Percentiles rank a stretch among this genome's conserved stretches.
These are phyloP conservation scores for Ustilago xerochloae DNA, from an alignment of 1,284 basidiomycete species.

Conservation along the genomic window DNA sequence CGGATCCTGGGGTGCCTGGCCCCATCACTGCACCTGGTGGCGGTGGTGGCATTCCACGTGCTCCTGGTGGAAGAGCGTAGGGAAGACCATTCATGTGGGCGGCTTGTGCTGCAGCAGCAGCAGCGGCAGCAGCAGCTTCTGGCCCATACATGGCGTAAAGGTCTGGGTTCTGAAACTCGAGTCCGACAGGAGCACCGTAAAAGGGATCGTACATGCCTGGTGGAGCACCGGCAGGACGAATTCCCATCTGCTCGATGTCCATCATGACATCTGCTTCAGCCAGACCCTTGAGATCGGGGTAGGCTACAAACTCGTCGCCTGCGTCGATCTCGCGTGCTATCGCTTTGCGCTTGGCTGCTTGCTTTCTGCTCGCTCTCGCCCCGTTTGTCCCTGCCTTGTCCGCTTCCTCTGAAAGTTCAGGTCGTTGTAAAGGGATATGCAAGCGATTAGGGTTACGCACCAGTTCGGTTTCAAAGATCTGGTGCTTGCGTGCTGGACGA, in stretches of 20 bases:
- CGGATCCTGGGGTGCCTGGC: slow-evolving; percentile 25
- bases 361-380: slow-evolving; percentile 20
- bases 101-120: slow-evolving; percentile 32
- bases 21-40: slow-evolving; percentile 44
- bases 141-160: slow-evolving; percentile 47
- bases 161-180: slow-evolving; percentile 44
- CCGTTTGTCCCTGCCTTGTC: slow-evolving; percentile 11
- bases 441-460: slow-evolving; percentile 57
- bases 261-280: slow-evolving; percentile 61
- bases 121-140: slow-evolving; percentile 39
- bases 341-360: slow-evolving; percentile 41
- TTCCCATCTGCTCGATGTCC: slow-evolving; percentile 66
- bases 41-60: slow-evolving; percentile 24
- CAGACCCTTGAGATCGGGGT: slow-evolving; percentile 63
- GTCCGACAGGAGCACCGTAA: slow-evolving; percentile 25
- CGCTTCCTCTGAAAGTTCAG: background rate
- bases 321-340: slow-evolving; percentile 35
- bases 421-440: slow-evolving; percentile 24
- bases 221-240: slow-evolving; percentile 41
- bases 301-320: slow-evolving; percentile 56
- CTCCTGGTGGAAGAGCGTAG: slow-evolving; percentile 25
- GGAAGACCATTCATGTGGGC: slow-evolving; percentile 48
- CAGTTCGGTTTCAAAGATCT: slow-evolving; percentile 66
- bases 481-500: slow-evolving; percentile 70
- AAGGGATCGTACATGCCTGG: slow-evolving; percentile 47